Percentiles rank a stretch among this genome's conserved stretches.
Conservation (phyloP, 257 asterid species). For the Salvia splendens region DNA sequence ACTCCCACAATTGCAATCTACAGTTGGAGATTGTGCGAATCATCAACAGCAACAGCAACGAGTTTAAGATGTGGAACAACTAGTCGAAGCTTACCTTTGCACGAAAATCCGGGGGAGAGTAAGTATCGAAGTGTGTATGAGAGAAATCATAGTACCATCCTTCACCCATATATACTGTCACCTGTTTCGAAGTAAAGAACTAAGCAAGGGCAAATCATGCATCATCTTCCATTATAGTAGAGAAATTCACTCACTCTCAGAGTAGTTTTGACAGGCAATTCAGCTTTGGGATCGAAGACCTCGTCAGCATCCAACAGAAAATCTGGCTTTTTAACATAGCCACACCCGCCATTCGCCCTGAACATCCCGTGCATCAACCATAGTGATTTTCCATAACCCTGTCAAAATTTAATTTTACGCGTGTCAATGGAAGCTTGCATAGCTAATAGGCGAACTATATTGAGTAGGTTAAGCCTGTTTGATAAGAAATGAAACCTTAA, state of each 20-base stretch:
- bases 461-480: too few relatives aligned
- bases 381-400: conserved; percentile 49
- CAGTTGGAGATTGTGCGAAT: not conserved
- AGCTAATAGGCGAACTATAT: too few relatives aligned
- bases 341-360: conserved; percentile 46
- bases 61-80: too few relatives aligned
- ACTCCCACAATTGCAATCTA: conserved; percentile 41
- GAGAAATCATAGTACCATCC: conserved; percentile 45
- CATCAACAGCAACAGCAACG: not conserved
- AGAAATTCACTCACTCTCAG: conserved; percentile 33
- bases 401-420: not conserved
- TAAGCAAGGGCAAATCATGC: not conserved
- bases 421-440: too few relatives aligned
- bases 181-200: conserved; percentile 27
- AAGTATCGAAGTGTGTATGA: conserved; percentile 39
- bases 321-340: conserved; percentile 44
- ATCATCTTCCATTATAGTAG: not conserved
- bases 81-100: conserved; percentile 33
- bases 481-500: too few relatives aligned
- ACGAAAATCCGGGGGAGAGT: conserved; percentile 50
- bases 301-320: conserved; percentile 34
- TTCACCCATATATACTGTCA: conserved; percentile 48
- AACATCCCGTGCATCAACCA: conserved; percentile 54
- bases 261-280: conserved; percentile 38
- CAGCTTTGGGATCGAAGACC: conserved; percentile 34